Evolutionary conservation across 768 basidiomycete genomes (phyloP), one percentile per base, ranked within the genome.

Genomic region (Leccinellum luteum): DNA sequence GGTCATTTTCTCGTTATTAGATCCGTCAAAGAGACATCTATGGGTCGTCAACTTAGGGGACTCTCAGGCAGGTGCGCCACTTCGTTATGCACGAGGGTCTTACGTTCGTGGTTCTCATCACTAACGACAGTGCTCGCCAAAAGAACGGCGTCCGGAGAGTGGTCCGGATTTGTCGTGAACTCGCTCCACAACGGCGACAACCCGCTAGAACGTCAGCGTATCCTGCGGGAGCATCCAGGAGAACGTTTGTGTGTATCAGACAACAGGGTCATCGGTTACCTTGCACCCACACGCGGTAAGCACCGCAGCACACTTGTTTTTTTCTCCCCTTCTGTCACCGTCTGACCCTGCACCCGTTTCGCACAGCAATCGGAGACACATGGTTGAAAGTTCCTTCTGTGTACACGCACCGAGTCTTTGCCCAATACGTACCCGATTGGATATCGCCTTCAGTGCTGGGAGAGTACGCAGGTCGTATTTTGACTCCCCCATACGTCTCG

Each of bases 401-500:
- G 35, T 76, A 74, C 58, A 71, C 75, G 30, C 69, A 63, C 57
- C 65, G 67, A 6, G 62, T 60, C 14, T 76, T 76, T 52, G 66
- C 59, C 12, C 59, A 56, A 52, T 52, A 64, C 48, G 38, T 54
- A 10, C 58, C 68, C 6, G 68, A 72, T 31, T 74, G 67, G 65
- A 57, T 69, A 19, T 27, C 64, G 3, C 59, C 63, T 5, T 45
- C 30, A 15, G 54, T 59, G 47, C 56, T 63, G 38, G 59, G 34
- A 50, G 62, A 63, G 19, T 74, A 74, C 28, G 67, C 69, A 1
- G 41, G 52, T 34, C 79, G 79, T 48, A 70, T 78, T 45, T 63
- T 69, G 60, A 79, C 78, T 2, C 80, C 81, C 19, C 79, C 79
- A 15, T 81, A 81, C 63, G 69, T 81, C 10, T 80, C 78, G 28